Evolutionary conservation across 2,329 filamentous ascomycete genomes (phyloP).

Genomic region (Dactylellina cionopaga): DNA sequence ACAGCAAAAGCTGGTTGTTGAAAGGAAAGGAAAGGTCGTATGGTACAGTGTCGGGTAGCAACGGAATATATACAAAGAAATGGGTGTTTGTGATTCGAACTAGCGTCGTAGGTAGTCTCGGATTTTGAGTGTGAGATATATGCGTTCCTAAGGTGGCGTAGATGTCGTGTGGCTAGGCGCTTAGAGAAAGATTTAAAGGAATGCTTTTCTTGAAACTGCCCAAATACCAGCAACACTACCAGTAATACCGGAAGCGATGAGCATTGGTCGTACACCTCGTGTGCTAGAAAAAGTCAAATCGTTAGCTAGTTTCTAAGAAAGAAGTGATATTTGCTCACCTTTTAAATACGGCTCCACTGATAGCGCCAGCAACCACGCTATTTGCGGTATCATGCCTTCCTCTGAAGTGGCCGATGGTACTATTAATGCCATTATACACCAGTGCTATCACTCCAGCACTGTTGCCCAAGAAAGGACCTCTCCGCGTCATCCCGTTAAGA

Average conservation of each 20-base stretch:
- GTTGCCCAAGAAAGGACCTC: slow-evolving; percentile 95
- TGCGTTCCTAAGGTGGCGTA: not conserved
- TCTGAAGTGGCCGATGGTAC: slow-evolving; percentile 78
- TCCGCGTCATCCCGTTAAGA: slow-evolving; percentile 89
- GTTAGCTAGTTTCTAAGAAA: slow-evolving; percentile 10
- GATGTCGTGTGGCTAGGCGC: not conserved
- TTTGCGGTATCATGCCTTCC: slow-evolving; percentile 92
- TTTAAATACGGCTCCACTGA: slow-evolving; percentile 96
- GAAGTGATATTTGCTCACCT: slow-evolving; percentile 18
- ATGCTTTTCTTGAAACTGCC: slow-evolving; percentile 70
- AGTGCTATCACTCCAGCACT: slow-evolving; percentile 95
- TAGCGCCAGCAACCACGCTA: slow-evolving; percentile 81
- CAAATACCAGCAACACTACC: slow-evolving; percentile 84
- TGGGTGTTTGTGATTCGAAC: not conserved
- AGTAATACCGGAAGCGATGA: slow-evolving; percentile 91
- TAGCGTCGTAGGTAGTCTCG: not conserved
- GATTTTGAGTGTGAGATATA: not conserved
- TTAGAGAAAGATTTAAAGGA: slow-evolving; percentile 28
- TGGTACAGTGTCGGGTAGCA: slow-evolving; percentile 43
- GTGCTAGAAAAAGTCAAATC: slow-evolving; percentile 69
- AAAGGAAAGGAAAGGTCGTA: slow-evolving; percentile 31
- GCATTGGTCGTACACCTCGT: slow-evolving; percentile 86
- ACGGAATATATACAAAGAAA: slow-evolving; percentile 47
- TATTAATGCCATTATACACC: slow-evolving; percentile 94
- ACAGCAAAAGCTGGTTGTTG: slow-evolving; percentile 2